Conservation (phyloP, 2,329 filamentous ascomycete species). For the Paraconiothyrium brasiliense region DNA sequence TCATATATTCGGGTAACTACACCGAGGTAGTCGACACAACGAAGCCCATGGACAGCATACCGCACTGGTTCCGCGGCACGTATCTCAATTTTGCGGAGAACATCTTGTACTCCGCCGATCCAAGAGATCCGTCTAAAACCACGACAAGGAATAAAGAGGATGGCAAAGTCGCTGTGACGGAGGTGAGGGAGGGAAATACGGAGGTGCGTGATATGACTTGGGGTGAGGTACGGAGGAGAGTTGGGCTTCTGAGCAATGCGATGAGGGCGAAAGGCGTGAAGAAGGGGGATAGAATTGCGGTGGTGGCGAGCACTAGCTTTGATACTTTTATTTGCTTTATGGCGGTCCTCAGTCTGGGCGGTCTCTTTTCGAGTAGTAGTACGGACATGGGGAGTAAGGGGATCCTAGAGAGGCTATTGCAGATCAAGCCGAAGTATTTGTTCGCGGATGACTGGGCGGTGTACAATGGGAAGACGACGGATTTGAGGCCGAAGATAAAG, state of each 20-base stretch:
- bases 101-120: slow-evolving; percentile 68
- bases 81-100: slow-evolving; percentile 83
- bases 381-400: slow-evolving; percentile 87
- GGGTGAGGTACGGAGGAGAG: slow-evolving; percentile 69
- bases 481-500: slow-evolving; percentile 76
- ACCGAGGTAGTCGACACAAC: slow-evolving; percentile 71
- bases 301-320: slow-evolving; percentile 78
- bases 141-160: slow-evolving; percentile 74
- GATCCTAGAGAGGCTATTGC: slow-evolving; percentile 75
- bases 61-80: slow-evolving; percentile 80
- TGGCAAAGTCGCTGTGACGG: slow-evolving; percentile 73
- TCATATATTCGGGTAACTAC: slow-evolving; percentile 45
- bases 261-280: slow-evolving; percentile 72
- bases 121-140: slow-evolving; percentile 55
- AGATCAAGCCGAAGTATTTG: slow-evolving; percentile 80
- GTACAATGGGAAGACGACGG: slow-evolving; percentile 80
- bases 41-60: slow-evolving; percentile 74
- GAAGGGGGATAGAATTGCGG: slow-evolving; percentile 77
- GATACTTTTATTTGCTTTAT: slow-evolving; percentile 78
- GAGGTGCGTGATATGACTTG: slow-evolving; percentile 68
- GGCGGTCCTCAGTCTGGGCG: slow-evolving; percentile 75
- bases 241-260: slow-evolving; percentile 70
- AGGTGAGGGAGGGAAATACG: slow-evolving; percentile 73
- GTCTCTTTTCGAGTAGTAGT: slow-evolving; percentile 76
- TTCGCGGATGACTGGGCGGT: slow-evolving; percentile 84